phyloP scores from a whole-genome alignment of 805 yeast genomes.

The Candida wancherniae region DNA sequence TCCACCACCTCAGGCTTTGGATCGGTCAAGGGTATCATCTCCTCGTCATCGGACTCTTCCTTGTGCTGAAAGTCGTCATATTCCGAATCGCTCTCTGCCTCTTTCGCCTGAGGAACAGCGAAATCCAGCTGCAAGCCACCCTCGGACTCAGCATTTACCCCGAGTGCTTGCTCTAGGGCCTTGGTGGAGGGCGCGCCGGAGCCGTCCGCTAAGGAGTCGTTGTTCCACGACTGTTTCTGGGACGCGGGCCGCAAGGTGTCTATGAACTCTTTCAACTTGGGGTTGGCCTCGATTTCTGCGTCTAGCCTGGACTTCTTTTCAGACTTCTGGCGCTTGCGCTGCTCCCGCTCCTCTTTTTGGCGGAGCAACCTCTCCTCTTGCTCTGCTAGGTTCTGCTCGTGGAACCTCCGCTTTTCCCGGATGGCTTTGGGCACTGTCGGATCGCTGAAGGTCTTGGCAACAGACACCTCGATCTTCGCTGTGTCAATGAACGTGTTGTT shows the following conservation, averaged over 20 bases:
- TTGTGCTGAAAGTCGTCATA: conserved; percentile 41
- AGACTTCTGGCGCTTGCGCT: conserved; percentile 34
- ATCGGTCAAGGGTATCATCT: conserved; percentile 40
- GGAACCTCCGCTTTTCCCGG: conserved; percentile 31
- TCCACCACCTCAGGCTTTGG: conserved; percentile 5
- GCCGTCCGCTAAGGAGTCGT: conserved; percentile 49
- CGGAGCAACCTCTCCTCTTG: conserved; percentile 40
- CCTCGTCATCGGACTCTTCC: conserved; percentile 43
- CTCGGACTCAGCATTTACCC: conserved; percentile 2
- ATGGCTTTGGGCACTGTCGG: conserved; percentile 68
- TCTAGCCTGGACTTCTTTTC: conserved; percentile 42
- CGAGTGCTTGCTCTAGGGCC: conserved; percentile 41
- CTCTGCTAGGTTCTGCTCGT: conserved; percentile 40
- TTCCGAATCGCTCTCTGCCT: conserved; percentile 48
- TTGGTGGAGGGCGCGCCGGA: conserved; percentile 43
- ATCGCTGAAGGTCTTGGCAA: conserved; percentile 84
- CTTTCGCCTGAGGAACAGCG: conserved; percentile 37
- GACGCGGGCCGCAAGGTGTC: conserved; percentile 76
- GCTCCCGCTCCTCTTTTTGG: conserved; percentile 36
- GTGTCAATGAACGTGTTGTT: conserved; percentile 80
- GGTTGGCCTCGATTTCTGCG: conserved; percentile 58
- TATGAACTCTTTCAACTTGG: conserved; percentile 72
- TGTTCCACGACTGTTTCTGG: conserved; percentile 71
- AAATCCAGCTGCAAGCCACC: conserved; percentile 10
- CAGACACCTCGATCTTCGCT: conserved; percentile 66